phyloP scores from a whole-genome alignment of 1,139 yeast species.

The Yamadazyma songkhlaensis region DNA sequence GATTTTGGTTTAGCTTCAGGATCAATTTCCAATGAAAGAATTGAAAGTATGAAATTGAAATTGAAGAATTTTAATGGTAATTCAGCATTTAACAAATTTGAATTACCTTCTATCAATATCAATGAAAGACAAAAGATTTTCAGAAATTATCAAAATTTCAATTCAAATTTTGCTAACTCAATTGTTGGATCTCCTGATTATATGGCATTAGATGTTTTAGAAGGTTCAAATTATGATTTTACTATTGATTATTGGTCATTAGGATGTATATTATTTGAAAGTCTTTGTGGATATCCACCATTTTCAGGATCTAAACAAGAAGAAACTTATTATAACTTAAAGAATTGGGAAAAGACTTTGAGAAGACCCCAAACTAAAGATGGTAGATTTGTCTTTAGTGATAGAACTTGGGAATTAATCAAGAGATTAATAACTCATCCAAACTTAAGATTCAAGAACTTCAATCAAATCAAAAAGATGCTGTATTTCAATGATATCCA shows the following conservation, averaged over 20 bases:
- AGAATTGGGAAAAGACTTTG: constrained; percentile 87
- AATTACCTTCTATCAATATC: constrained; percentile 74
- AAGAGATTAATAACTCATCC: constrained; percentile 79
- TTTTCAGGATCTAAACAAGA: constrained; percentile 92
- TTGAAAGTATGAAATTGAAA: constrained; percentile 87
- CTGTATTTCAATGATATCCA: constrained; percentile 75
- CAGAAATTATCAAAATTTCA: constrained; percentile 58
- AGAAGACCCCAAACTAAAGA: constrained; percentile 90
- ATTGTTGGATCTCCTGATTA: constrained; percentile 98
- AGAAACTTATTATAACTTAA: constrained; percentile 91
- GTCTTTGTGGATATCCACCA: constrained; percentile 93
- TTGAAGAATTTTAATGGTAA: constrained; percentile 72
- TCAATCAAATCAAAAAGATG: constrained; percentile 77
- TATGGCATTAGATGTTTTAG: constrained; percentile 97
- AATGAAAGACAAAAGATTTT: constrained; percentile 85
- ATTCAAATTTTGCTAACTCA: constrained; percentile 60
- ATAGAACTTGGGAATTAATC: constrained; percentile 93
- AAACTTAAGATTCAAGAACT: constrained; percentile 66
- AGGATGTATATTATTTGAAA: constrained; percentile 93
- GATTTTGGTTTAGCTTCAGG: constrained; percentile 99
- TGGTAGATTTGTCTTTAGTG: constrained; percentile 90
- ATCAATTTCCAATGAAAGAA: constrained; percentile 86
- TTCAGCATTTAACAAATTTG: constrained; percentile 27
- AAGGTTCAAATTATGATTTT: constrained; percentile 89
- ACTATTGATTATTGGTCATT: constrained; percentile 99